Evolutionary conservation across 2,329 filamentous ascomycete species (phyloP).

Genomic region (Chlorencoelia australis): DNA sequence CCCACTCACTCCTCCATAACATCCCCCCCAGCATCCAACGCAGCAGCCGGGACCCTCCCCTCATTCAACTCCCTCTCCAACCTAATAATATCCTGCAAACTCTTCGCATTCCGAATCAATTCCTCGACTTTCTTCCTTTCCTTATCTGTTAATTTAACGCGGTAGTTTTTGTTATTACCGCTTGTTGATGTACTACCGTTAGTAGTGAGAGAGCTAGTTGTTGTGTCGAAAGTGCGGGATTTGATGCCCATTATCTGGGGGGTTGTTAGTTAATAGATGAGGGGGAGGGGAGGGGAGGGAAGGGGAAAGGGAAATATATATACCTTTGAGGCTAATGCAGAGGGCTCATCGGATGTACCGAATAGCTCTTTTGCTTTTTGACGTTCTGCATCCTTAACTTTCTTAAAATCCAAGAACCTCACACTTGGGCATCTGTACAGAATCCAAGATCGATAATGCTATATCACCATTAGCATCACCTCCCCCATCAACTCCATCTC

Average conservation of each 20-base stretch:
- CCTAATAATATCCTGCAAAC: constrained; percentile 77
- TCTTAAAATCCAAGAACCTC: constrained; percentile 84
- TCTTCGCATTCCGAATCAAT: constrained; percentile 80
- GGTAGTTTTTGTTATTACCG: constrained; percentile 54
- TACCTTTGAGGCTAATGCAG: constrained; percentile 66
- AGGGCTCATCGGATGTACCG: constrained; percentile 67
- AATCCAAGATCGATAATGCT: constrained; percentile 90
- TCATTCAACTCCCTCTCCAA: constrained; percentile 90
- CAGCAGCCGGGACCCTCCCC: constrained; percentile 68
- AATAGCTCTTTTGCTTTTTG: constrained; percentile 70
- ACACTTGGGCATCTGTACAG: constrained; percentile 78
- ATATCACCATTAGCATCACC: constrained; percentile 8
- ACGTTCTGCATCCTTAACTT: constrained; percentile 81
- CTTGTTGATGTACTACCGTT: constrained; percentile 35
- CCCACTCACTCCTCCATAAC: constrained; percentile 48
- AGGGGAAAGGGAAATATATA: constrained; percentile 4
- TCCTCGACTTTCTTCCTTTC: constrained; percentile 81
- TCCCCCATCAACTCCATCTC: background rate
- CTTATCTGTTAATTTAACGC: constrained; percentile 76
- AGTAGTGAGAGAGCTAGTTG: constrained; percentile 33
- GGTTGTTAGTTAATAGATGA: background rate
- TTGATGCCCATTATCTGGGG: constrained; percentile 76
- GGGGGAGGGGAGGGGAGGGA: background rate
- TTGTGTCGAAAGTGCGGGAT: constrained; percentile 58
- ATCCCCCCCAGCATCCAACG: constrained; percentile 42